Conservation (phyloP, 1,139 yeast genomes). For the Arxiozyma slooffiae region DNA sequence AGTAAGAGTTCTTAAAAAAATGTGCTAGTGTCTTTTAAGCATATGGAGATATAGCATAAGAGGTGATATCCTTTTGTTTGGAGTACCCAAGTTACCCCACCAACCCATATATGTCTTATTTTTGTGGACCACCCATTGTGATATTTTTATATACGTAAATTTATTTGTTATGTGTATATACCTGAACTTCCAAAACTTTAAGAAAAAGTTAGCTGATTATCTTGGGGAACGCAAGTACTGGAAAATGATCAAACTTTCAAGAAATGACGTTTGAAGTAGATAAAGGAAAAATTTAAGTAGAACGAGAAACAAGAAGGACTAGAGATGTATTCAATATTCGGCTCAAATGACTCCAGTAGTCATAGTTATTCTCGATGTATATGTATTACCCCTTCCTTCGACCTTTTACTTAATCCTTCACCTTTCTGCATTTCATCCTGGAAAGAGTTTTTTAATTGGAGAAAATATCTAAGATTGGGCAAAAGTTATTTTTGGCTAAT, state of each 20-base stretch:
- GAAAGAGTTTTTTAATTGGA: too few relatives aligned
- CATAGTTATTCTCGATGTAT: too few relatives aligned
- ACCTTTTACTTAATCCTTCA: too few relatives aligned
- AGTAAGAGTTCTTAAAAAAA: slow-evolving; percentile 71
- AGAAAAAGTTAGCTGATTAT: not conserved
- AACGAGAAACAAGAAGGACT: too few relatives aligned
- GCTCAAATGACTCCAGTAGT: too few relatives aligned
- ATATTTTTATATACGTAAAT: not conserved
- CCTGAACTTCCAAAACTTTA: not conserved
- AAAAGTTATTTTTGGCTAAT: too few relatives aligned
- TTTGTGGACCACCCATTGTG: slow-evolving; percentile 52
- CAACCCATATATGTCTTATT: slow-evolving; percentile 86
- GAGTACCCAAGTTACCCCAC: slow-evolving; percentile 88
- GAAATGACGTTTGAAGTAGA: not conserved
- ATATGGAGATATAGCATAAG: slow-evolving; percentile 84
- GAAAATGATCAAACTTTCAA: not conserved
- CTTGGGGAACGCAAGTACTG: not conserved
- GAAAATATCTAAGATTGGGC: too few relatives aligned
- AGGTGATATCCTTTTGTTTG: slow-evolving; percentile 80
- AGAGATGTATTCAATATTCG: too few relatives aligned
- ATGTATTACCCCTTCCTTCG: too few relatives aligned
- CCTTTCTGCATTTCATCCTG: too few relatives aligned
- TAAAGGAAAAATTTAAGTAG: not conserved
- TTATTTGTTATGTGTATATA: not conserved
- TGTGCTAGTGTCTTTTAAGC: slow-evolving; percentile 92